phyloP scores from a whole-genome alignment of 495 filamentous ascomycete genomes.

The Pseudevernia furfuracea region DNA sequence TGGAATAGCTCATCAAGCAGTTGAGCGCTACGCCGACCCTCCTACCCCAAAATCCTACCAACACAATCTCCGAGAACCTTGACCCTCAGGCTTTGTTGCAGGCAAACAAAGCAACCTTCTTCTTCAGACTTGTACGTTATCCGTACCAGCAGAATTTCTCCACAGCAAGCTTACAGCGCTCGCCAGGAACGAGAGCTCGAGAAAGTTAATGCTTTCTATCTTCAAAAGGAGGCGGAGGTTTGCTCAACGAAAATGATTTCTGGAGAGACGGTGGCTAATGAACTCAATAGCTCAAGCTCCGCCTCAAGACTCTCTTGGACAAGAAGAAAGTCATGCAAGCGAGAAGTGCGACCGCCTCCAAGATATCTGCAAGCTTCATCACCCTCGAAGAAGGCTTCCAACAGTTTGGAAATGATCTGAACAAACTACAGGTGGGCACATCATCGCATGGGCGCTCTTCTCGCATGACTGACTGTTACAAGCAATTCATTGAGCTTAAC shows the following conservation, averaged over 20 bases:
- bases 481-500: slow-evolving; percentile 96
- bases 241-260: slow-evolving; percentile 26
- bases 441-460: not conserved
- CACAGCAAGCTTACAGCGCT: not conserved
- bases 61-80: slow-evolving; percentile 39
- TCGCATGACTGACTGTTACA: slow-evolving; percentile 1
- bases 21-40: slow-evolving; percentile 83
- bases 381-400: slow-evolving; percentile 93
- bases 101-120: slow-evolving; percentile 96
- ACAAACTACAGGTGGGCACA: slow-evolving; percentile 64
- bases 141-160: not conserved
- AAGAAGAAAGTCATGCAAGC: slow-evolving; percentile 87
- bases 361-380: slow-evolving; percentile 83
- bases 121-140: slow-evolving; percentile 79
- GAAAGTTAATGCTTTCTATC: slow-evolving; percentile 95
- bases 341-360: slow-evolving; percentile 62
- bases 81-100: slow-evolving; percentile 89
- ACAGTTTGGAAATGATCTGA: slow-evolving; percentile 90
- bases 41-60: slow-evolving; percentile 59
- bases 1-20: slow-evolving; percentile 88
- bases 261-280: slow-evolving; percentile 8
- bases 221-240: slow-evolving; percentile 97
- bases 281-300: slow-evolving; percentile 67
- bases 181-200: slow-evolving; percentile 88
- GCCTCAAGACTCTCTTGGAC: slow-evolving; percentile 82